Evolutionary conservation across 2,329 filamentous ascomycete genomes (phyloP).

Genomic region (Venturia oleaginea): DNA sequence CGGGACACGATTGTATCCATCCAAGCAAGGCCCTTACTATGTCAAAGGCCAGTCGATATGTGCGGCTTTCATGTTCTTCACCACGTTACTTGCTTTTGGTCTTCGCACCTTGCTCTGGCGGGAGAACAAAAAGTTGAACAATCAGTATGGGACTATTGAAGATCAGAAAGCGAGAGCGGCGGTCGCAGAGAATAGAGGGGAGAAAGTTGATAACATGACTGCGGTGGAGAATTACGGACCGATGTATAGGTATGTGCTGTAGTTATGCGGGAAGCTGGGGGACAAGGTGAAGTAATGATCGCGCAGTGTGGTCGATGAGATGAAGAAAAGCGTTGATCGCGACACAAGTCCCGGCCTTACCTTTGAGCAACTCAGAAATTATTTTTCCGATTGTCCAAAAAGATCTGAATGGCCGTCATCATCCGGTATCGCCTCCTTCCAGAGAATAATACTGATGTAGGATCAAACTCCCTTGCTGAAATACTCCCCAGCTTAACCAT

Average conservation of each 20-base stretch:
- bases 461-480: too few species aligned
- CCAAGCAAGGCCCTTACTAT: conserved; percentile 41
- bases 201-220: conserved; percentile 3
- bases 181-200: conserved; percentile 21
- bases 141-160: conserved; percentile 45
- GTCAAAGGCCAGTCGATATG: conserved; percentile 42
- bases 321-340: too few species aligned
- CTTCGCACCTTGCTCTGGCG: conserved; percentile 25
- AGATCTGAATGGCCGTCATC: too few species aligned
- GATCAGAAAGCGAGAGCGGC: conserved; percentile 47
- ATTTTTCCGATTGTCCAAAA: too few species aligned
- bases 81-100: conserved; percentile 23
- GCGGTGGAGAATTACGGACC: conserved; percentile 15
- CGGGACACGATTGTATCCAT: conserved; percentile 45
- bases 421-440: too few species aligned
- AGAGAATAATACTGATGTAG: too few species aligned
- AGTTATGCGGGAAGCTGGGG: neutral
- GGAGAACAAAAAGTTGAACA: conserved; percentile 30
- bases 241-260: conserved; percentile 13
- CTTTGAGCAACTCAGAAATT: too few species aligned
- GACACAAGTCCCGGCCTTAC: too few species aligned
- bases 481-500: too few species aligned
- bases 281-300: too few species aligned
- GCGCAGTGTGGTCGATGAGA: too few species aligned
- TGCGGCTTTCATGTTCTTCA: conserved; percentile 40